Conservation (phyloP, 106 monocot genomes). For the Ottelia alismoides region DNA sequence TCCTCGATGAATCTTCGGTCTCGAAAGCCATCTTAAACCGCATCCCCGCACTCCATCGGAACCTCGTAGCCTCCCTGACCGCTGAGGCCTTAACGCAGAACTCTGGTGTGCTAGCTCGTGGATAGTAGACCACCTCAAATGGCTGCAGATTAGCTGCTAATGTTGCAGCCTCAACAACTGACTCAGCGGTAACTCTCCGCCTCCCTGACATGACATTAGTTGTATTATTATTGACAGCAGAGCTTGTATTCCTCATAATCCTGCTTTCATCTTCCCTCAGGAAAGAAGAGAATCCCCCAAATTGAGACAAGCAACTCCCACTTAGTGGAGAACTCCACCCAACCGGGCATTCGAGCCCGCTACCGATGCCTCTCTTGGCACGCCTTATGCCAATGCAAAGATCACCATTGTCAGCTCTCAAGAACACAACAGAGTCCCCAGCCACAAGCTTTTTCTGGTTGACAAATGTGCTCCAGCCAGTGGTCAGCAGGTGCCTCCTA, state of each 20-base stretch:
- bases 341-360: neutral
- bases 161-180: neutral
- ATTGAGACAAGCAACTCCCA: neutral
- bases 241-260: neutral
- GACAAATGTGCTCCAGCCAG: too few relatives aligned
- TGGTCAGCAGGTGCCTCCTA: too few relatives aligned
- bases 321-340: neutral
- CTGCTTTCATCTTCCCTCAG: conserved; percentile 1
- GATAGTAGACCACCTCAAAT: conserved; percentile 9
- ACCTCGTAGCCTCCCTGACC: conserved; percentile 3
- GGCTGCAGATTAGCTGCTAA: neutral
- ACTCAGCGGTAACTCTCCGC: neutral
- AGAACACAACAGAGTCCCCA: too few relatives aligned
- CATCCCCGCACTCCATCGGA: conserved; percentile 2
- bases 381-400: conserved; percentile 8
- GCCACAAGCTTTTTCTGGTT: too few relatives aligned
- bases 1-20: conserved; percentile 14
- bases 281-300: conserved; percentile 2
- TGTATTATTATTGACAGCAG: neutral
- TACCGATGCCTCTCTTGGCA: conserved; percentile 3
- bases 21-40: too few relatives aligned
- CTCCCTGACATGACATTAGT: neutral
- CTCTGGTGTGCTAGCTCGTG: conserved; percentile 7
- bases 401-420: neutral
- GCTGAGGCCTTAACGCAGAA: conserved; percentile 1